These are phyloP conservation scores for Pseudozyma tsukubaensis DNA, from an alignment of 1,284 basidiomycete species.

Conservation along the genomic window DNA sequence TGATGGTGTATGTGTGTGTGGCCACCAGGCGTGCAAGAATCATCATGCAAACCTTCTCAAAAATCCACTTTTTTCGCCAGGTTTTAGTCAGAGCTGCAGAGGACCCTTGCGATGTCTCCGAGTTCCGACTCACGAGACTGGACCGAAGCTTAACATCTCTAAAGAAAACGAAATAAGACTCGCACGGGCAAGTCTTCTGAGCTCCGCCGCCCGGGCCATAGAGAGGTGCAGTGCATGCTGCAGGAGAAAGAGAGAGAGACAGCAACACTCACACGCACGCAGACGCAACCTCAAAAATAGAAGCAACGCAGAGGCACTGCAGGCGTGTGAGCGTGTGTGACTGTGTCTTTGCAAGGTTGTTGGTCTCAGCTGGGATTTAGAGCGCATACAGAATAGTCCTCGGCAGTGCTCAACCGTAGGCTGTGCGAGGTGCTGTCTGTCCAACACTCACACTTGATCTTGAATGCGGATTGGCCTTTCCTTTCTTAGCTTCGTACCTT, in stretches of 20 bases:
- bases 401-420: constrained; percentile 18
- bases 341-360: constrained; percentile 4
- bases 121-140: constrained; percentile 12
- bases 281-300: neutral
- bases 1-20: neutral
- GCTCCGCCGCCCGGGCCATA: constrained; percentile 19
- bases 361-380: neutral
- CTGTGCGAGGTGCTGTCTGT: neutral
- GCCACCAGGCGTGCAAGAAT: neutral
- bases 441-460: neutral
- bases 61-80: constrained; percentile 10
- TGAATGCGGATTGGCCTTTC: too few relatives aligned
- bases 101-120: constrained; percentile 28
- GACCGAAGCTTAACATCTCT: neutral
- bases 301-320: neutral
- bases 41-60: neutral
- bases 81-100: constrained; percentile 3
- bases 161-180: neutral
- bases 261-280: constrained; percentile 7
- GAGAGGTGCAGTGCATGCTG: neutral
- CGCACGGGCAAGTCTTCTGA: constrained; percentile 9
- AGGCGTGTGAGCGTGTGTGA: constrained; percentile 11
- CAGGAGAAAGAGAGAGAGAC: neutral
- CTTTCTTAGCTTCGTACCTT: too few relatives aligned
- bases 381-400: constrained; percentile 10